A percentile compares a stretch with the other conserved stretches of the same genome.
Evolutionary conservation across 2,329 filamentous ascomycete species (phyloP).

Genomic region (Pyrenophora tritici-repentis): DNA sequence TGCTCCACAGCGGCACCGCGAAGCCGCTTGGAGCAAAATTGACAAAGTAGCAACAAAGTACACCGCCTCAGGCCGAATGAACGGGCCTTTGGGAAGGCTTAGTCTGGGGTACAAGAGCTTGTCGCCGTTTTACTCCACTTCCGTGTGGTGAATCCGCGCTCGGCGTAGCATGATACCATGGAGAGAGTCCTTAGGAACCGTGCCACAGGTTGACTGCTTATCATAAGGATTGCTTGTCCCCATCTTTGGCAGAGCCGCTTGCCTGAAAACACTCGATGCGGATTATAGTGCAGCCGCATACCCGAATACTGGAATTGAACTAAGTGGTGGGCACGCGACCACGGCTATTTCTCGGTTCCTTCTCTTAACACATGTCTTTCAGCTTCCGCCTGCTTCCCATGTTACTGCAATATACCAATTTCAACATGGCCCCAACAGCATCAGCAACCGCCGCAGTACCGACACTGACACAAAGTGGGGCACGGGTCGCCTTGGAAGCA

Average conservation of each 20-base stretch:
- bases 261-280: constrained; percentile 3
- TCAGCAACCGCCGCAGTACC: constrained; percentile 24
- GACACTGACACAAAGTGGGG: constrained; percentile 39
- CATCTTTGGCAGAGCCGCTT: constrained; percentile 4
- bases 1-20: constrained; percentile 13
- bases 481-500: constrained; percentile 35
- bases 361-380: constrained; percentile 1
- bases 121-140: constrained; percentile 19
- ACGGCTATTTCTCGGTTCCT: constrained; percentile 7
- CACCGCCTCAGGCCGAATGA: neutral
- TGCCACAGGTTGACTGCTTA: neutral
- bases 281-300: constrained; percentile 12
- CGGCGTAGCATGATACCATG: neutral
- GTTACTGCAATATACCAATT: constrained; percentile 6
- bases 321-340: constrained; percentile 8
- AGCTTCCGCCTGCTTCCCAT: neutral
- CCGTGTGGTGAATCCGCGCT: constrained; percentile 16
- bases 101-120: constrained; percentile 10
- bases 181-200: neutral
- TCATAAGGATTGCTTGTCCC: constrained; percentile 5
- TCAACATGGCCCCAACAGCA: constrained; percentile 20
- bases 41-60: constrained; percentile 3
- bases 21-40: constrained; percentile 6
- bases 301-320: constrained; percentile 8
- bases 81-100: neutral